Evolutionary conservation across 768 basidiomycete species (phyloP).

Genomic region (Sarcodon aspratus): DNA sequence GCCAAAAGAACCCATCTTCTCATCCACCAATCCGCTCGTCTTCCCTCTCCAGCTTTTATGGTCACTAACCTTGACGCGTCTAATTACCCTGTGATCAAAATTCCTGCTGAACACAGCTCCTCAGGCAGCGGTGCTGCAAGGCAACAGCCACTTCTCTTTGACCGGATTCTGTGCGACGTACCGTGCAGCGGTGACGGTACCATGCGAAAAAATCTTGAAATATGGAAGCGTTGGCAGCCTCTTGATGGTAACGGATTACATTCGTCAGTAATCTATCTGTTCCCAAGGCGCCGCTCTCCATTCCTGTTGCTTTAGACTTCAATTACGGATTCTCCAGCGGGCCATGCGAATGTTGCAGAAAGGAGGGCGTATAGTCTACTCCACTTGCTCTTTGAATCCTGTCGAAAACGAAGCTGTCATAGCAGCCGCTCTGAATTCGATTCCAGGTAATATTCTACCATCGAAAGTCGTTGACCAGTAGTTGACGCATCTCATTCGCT

Average conservation of each 20-base stretch:
- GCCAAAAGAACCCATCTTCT: conserved; percentile 90
- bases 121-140: conserved; percentile 22
- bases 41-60: conserved; percentile 85
- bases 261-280: conserved; percentile 33
- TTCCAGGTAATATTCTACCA: conserved; percentile 38
- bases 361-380: conserved; percentile 91
- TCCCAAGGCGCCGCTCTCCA: neutral
- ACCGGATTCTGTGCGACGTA: conserved; percentile 92
- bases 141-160: conserved; percentile 59
- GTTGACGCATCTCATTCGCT: neutral
- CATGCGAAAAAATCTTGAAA: conserved; percentile 84
- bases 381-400: conserved; percentile 95
- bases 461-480: neutral
- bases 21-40: conserved; percentile 92
- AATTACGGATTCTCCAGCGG: conserved; percentile 84
- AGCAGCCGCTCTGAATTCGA: conserved; percentile 64
- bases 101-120: conserved; percentile 20
- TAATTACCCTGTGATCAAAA: conserved; percentile 59
- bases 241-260: conserved; percentile 90
- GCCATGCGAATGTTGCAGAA: conserved; percentile 84
- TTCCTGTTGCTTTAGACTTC: conserved; percentile 44
- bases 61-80: conserved; percentile 96
- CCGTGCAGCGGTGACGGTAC: conserved; percentile 98
- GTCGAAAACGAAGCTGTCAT: conserved; percentile 96
- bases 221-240: conserved; percentile 89